A percentile compares a stretch with the other conserved stretches of the same genome.
Evolutionary conservation across 805 yeast species (phyloP).

Genomic region (Ogataea salicorniae): DNA sequence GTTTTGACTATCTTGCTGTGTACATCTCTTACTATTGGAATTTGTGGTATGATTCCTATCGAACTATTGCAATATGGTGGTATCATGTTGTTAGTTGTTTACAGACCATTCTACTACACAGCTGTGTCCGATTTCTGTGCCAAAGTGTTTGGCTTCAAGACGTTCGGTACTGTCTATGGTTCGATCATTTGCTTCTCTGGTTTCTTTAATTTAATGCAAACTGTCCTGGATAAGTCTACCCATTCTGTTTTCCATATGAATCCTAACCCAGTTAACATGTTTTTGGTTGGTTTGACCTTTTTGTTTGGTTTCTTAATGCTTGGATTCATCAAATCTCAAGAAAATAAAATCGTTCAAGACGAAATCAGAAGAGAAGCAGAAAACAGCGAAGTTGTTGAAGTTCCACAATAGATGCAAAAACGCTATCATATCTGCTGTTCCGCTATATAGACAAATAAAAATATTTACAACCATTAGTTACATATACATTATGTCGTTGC

Average conservation of each 20-base stretch:
- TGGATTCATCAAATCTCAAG: constrained; percentile 37
- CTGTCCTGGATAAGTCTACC: constrained; percentile 62
- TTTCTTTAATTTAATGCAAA: constrained; percentile 68
- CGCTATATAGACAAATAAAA: too few species aligned
- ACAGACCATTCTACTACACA: constrained; percentile 90
- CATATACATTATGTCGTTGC: too few species aligned
- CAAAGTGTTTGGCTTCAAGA: constrained; percentile 87
- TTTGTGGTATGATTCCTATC: constrained; percentile 57
- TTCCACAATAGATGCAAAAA: constrained; percentile 30
- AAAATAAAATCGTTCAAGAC: constrained; percentile 41
- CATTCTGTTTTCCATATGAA: constrained; percentile 64
- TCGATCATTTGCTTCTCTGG: constrained; percentile 80
- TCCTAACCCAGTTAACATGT: constrained; percentile 71
- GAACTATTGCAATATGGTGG: constrained; percentile 57
- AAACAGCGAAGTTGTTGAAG: constrained; percentile 43
- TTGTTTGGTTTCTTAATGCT: constrained; percentile 45
- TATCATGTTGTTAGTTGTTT: constrained; percentile 66
- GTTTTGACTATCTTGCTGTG: constrained; percentile 48
- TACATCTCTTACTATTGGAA: constrained; percentile 60
- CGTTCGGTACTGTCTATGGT: constrained; percentile 91
- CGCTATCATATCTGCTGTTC: neutral
- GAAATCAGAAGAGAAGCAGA: constrained; percentile 61
- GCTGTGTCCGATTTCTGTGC: constrained; percentile 89
- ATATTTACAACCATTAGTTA: too few species aligned
- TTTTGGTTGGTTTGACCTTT: constrained; percentile 50